These are phyloP conservation scores for Delitschia confertaspora DNA, from an alignment of 495 filamentous ascomycete species.

Conservation along the genomic window DNA sequence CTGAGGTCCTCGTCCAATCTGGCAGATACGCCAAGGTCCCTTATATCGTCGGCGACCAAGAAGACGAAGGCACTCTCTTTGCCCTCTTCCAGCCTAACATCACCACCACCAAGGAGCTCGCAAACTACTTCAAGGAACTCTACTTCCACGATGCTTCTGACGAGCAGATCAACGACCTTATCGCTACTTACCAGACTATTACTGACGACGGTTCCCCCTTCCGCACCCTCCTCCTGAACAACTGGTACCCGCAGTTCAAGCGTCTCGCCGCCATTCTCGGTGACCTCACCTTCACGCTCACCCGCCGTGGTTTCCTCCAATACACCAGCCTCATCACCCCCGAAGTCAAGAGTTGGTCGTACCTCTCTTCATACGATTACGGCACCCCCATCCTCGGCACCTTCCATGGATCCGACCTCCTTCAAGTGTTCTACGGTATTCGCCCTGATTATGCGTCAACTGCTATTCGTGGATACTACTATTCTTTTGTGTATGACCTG, in stretches of 20 bases:
- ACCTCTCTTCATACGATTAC: slow-evolving; percentile 58
- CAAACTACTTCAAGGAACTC: slow-evolving; percentile 47
- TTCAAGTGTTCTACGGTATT: slow-evolving; percentile 57
- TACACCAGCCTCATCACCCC: slow-evolving; percentile 39
- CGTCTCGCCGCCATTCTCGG: slow-evolving; percentile 67
- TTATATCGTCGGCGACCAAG: slow-evolving; percentile 28
- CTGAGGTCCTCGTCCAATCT: slow-evolving; percentile 34
- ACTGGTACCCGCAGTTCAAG: slow-evolving; percentile 66
- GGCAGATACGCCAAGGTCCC: slow-evolving; percentile 27
- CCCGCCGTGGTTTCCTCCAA: slow-evolving; percentile 50
- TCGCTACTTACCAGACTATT: slow-evolving; percentile 47
- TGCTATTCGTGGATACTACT: slow-evolving; percentile 53
- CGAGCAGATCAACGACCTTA: slow-evolving; percentile 42
- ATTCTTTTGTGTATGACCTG: slow-evolving; percentile 55
- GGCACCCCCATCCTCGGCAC: slow-evolving; percentile 63
- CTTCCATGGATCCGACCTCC: slow-evolving; percentile 59
- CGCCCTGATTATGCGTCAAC: slow-evolving; percentile 52
- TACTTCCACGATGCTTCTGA: slow-evolving; percentile 48
- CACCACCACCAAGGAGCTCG: slow-evolving; percentile 46
- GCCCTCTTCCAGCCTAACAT: slow-evolving; percentile 55
- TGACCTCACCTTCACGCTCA: slow-evolving; percentile 58
- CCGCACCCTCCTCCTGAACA: slow-evolving; percentile 52
- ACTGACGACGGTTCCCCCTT: slow-evolving; percentile 53
- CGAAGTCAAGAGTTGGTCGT: slow-evolving; percentile 57
- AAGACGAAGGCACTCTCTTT: slow-evolving; percentile 48